Conservation (phyloP, 2,329 filamentous ascomycete genomes). For the Alternaria gaisen region DNA sequence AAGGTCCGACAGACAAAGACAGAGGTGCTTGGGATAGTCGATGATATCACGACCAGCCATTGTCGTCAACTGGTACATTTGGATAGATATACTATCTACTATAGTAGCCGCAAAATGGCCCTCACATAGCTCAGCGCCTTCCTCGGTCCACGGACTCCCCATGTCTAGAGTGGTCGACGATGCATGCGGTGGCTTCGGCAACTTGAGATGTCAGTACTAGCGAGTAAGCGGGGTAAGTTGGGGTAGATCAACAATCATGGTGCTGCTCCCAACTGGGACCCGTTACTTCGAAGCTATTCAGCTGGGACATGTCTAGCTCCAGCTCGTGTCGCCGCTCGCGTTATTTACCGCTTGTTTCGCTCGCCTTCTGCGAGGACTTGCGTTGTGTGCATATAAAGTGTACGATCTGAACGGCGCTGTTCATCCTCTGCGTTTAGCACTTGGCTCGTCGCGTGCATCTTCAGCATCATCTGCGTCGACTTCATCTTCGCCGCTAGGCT, state of each 20-base stretch:
- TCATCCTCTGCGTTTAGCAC: slow-evolving; percentile 31
- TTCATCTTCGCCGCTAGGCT: slow-evolving; percentile 10
- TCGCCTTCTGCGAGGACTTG: neutral
- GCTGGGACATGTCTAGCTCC: neutral
- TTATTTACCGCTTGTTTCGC: neutral
- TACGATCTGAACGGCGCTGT: neutral
- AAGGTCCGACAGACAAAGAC: neutral
- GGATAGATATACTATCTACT: neutral
- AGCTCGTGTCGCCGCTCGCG: too few species aligned
- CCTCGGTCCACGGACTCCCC: neutral
- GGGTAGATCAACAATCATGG: slow-evolving; percentile 9
- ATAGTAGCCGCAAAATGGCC: neutral
- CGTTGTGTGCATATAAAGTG: neutral
- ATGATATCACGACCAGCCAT: neutral
- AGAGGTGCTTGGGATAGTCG: neutral
- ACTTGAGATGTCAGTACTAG: slow-evolving; percentile 22
- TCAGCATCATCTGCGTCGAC: slow-evolving; percentile 12
- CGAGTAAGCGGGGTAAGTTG: slow-evolving; percentile 36
- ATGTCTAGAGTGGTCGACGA: neutral
- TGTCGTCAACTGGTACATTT: neutral
- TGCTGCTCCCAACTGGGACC: neutral
- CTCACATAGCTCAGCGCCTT: neutral
- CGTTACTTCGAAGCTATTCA: neutral
- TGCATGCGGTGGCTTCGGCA: slow-evolving; percentile 24
- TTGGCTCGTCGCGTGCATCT: slow-evolving; percentile 19